Evolutionary conservation across 2,329 filamentous ascomycete genomes (phyloP), one percentile per base, ranked within the genome.

Genomic region (Botryotinia calthae): DNA sequence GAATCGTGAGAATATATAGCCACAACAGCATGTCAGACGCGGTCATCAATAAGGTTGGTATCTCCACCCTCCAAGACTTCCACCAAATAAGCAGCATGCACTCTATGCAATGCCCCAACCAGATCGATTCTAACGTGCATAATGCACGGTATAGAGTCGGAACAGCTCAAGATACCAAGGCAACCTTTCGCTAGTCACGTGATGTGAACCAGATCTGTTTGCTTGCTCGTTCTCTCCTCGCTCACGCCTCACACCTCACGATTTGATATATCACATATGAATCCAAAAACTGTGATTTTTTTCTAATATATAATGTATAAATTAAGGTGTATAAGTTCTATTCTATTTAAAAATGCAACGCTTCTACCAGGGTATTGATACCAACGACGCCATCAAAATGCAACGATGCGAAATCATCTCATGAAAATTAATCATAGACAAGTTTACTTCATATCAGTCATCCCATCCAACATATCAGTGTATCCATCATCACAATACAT

Each of bases 281-380:
- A 67, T 34, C 16, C 7, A 4, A 40, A 6, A 12, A 4, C 12
- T 40, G 16, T 12, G 44, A 48, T 16, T 4, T 65, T 4, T 34
- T 48, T 34, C n/a, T 37, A 42, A 34, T 37, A 28, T 40, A 51
- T 66, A 12, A 40, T 65, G 22, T 54, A 51, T 66, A n/a, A 66
- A 66, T 66, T 66, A 66, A 66, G 22, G 14, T 66, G 0, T 66
- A n/a, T 66, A 54, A 66, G 31, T 28, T 54, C 37, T 31, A 68
- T 44, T 56, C 51, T 58, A 68, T 67, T 6, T 46, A 69, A 59
- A 59, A 69, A 70, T 37, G 40, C 54, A 69, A 44, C 66, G 54
- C 37, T 70, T 62, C 20, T 22, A 61, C 16, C 56, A 37, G 65
- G 65, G 65, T 68, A 68, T 68, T 68, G 51, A 65, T 37, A 65